A percentile compares a stretch with the other conserved stretches of the same genome.
These are phyloP conservation scores for Begonia peltatifolia DNA, from an alignment of 306 rosid genomes.

Conservation along the genomic window DNA sequence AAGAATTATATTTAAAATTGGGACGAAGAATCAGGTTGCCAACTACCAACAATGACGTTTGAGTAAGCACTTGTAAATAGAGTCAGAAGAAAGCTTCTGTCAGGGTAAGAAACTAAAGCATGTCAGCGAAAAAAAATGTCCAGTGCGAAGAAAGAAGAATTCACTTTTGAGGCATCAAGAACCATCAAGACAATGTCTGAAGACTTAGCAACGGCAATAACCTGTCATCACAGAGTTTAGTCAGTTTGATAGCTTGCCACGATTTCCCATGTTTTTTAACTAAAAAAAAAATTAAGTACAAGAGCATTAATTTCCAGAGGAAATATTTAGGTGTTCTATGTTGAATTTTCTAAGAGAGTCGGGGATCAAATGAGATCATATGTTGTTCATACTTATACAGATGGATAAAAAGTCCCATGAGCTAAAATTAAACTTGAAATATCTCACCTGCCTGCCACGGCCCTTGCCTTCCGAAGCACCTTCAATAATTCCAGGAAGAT, in stretches of 20 bases:
- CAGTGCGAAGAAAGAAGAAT: constrained; percentile 10
- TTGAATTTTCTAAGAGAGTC: no score
- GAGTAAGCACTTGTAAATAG: neutral
- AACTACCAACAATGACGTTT: neutral
- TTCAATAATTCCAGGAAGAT: constrained; percentile 99
- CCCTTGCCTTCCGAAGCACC: constrained; percentile 99
- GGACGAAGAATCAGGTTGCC: constrained; percentile 1
- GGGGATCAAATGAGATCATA: no score
- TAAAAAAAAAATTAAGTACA: neutral
- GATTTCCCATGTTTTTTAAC: constrained; percentile 7
- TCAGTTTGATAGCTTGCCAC: constrained; percentile 8
- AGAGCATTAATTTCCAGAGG: no score
- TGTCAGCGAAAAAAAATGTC: constrained; percentile 3
- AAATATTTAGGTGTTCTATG: no score
- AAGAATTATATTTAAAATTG: constrained; percentile 1
- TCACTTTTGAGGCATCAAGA: constrained; percentile 95
- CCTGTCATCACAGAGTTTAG: constrained; percentile 34
- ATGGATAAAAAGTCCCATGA: no score
- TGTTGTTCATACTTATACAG: no score
- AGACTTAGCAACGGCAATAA: constrained; percentile 99
- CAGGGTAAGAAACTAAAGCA: neutral
- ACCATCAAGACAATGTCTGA: constrained; percentile 96
- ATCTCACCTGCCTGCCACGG: constrained; percentile 91
- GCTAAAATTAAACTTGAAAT: no score
- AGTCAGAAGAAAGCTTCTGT: neutral